Evolutionary conservation across 2,329 filamentous ascomycete genomes (phyloP), one percentile per base, ranked within the genome.

Genomic region (Cercospora sesami): DNA sequence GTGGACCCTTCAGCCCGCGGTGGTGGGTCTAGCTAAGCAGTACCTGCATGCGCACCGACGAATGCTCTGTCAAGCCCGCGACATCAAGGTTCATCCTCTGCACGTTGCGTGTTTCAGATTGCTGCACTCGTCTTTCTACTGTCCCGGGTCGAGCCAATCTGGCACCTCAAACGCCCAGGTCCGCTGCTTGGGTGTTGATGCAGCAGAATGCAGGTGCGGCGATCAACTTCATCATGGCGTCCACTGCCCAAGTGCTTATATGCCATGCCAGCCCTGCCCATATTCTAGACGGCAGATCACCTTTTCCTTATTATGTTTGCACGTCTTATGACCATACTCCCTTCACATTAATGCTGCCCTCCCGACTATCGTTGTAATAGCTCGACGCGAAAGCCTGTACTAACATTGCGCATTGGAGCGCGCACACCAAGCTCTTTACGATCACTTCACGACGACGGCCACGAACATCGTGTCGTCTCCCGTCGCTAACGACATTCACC

Each of bases 401-500:
- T 58, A 60, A 63, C 63, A 68, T 61, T 64, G 60, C 69, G 45
- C 60, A 51, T 64, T 59, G 51, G 67, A 62, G 51, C 62, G 62
- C 57, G 55, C 67, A 58, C 65, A 51, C 48, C 30, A 64, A 65
- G 67, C 67, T 62, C 64, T 36, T 58, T 39, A 68, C 63, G 42
- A 71, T 71, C 65, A 62, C 68, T 68, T 66, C 61, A 59, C 55
- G 55, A 59, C 55, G 55, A 59, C 55, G 62, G 69, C 64, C 36
- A 63, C 62, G 14, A 31, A 61, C 63, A 64, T 48, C 36, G 42
- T 63, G 71, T 71, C 68, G 66, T 73, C 72, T 55, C 61, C 71
- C 64, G 63, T 72, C 71, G 67, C 65, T 71, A 65, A 57, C 59
- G 63, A 68, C 68, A 39, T 68, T 76, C 79, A 76, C 78, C 78